phyloP scores from a whole-genome alignment of 192 early-diverging fungal genomes.

The Dispira simplex region DNA sequence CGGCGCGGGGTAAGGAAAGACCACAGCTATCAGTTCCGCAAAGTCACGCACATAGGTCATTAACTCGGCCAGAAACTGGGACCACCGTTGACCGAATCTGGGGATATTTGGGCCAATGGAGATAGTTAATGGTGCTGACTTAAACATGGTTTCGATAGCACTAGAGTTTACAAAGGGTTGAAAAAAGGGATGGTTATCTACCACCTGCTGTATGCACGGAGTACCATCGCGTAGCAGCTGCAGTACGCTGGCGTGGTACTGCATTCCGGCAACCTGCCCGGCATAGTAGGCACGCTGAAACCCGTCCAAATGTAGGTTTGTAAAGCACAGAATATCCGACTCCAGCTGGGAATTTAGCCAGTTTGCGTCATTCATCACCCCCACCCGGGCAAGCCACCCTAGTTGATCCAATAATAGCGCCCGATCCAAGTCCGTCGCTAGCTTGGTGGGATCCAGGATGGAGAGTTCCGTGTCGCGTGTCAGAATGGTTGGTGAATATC shows the following conservation, averaged over 20 bases:
- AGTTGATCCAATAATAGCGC: slow-evolving; percentile 3
- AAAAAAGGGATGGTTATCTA: slow-evolving; percentile 4
- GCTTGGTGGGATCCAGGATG: neutral
- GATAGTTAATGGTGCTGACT: no score
- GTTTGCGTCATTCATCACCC: neutral
- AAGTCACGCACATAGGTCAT: neutral
- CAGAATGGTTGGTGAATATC: no score
- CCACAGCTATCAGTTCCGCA: neutral
- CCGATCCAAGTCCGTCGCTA: neutral
- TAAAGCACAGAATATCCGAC: neutral
- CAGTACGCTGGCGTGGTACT: slow-evolving; percentile 3
- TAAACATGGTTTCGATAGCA: no score
- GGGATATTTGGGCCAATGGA: no score
- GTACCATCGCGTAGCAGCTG: neutral
- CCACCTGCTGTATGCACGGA: neutral
- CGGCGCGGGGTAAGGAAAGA: neutral
- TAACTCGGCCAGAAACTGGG: neutral
- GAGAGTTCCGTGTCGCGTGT: neutral
- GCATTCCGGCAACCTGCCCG: neutral
- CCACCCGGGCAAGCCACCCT: neutral
- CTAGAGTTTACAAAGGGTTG: no score
- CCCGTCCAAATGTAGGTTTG: neutral
- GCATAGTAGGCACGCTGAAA: neutral
- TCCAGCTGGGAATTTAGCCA: neutral
- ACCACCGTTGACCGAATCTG: neutral